phyloP scores from a whole-genome alignment of 441 rosid species.

The Mallotus japonicus region DNA sequence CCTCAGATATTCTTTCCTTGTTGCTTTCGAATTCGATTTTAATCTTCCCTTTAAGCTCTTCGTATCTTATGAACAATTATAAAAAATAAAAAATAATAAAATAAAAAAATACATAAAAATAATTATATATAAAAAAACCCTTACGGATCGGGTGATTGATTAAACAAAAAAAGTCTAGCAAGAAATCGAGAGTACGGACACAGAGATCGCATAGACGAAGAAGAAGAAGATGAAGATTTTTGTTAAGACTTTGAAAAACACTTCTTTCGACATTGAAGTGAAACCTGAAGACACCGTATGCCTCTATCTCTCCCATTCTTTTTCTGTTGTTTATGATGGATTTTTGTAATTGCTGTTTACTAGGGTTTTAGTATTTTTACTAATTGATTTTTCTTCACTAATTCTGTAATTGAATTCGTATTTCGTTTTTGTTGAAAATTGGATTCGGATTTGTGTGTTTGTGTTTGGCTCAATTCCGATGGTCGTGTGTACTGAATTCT shows the following conservation, averaged over 20 bases:
- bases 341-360: slow-evolving; percentile 9
- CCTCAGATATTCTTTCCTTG: slow-evolving; percentile 22
- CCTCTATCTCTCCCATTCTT: neutral
- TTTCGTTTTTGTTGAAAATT: too few relatives aligned
- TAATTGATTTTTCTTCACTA: neutral
- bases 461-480: neutral
- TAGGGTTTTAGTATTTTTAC: neutral
- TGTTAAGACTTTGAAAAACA: slow-evolving; percentile 79
- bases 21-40: neutral
- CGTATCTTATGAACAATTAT: too few relatives aligned
- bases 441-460: neutral
- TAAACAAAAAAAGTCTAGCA: neutral
- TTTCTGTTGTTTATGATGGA: neutral
- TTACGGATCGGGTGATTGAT: slow-evolving; percentile 3
- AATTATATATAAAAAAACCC: neutral
- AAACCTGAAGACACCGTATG: slow-evolving; percentile 61
- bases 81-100: neutral
- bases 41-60: neutral
- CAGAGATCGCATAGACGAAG: slow-evolving; percentile 16
- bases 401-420: too few relatives aligned
- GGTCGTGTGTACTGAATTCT: neutral
- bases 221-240: slow-evolving; percentile 62
- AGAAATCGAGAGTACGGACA: slow-evolving; percentile 12
- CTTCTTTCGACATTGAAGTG: slow-evolving; percentile 73
- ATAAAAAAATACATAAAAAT: too few relatives aligned